These are phyloP conservation scores for Austroboletus novae-zelandiae DNA, from an alignment of 1,284 basidiomycete genomes.

Conservation along the genomic window DNA sequence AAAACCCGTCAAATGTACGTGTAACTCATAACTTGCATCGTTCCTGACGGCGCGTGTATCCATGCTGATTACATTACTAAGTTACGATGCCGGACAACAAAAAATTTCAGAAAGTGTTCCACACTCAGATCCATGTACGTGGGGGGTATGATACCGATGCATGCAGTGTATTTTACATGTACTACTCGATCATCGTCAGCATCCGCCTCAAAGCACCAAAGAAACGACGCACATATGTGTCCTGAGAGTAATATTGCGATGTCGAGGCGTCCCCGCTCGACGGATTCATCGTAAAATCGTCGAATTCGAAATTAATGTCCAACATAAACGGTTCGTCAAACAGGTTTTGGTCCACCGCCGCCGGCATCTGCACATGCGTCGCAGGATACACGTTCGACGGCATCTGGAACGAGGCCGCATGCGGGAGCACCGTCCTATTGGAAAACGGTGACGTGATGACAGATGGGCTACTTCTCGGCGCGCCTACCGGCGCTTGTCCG, in stretches of 20 bases:
- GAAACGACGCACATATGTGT: constrained; percentile 22
- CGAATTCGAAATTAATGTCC: constrained; percentile 32
- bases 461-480: constrained; percentile 2
- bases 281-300: constrained; percentile 22
- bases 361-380: constrained; percentile 2
- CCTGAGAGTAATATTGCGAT: constrained; percentile 10
- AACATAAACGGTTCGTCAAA: constrained; percentile 33
- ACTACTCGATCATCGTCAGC: constrained; percentile 15
- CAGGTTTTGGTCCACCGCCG: constrained; percentile 21
- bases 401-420: constrained; percentile 7
- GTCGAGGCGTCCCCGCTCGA: constrained; percentile 12
- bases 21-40: not conserved
- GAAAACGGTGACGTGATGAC: constrained; percentile 20
- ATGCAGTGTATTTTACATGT: constrained; percentile 21
- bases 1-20: not conserved
- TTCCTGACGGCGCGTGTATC: constrained; percentile 6
- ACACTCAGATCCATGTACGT: constrained; percentile 6
- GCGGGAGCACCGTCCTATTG: constrained; percentile 7
- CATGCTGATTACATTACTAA: not conserved
- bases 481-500: constrained; percentile 1
- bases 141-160: not conserved
- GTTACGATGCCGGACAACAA: not conserved
- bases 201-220: not conserved
- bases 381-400: not conserved
- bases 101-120: constrained; percentile 7